phyloP scores from a whole-genome alignment of 345 rosid species.

The Heritiera littoralis region DNA sequence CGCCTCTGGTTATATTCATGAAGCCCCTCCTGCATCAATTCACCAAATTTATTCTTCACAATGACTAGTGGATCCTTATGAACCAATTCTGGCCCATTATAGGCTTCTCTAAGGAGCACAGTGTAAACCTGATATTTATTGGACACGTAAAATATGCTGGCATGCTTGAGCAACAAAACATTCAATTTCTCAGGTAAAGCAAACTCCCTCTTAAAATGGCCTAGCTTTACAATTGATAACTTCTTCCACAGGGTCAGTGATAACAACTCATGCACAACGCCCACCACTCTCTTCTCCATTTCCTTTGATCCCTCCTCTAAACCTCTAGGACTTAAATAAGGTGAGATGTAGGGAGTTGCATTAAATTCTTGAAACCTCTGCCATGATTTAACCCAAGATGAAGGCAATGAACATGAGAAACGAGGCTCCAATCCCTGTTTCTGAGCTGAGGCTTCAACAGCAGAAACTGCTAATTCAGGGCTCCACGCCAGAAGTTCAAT shows the following conservation, averaged over 20 bases:
- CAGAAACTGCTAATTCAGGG: constrained; percentile 66
- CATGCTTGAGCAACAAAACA: constrained; percentile 73
- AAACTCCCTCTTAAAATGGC: constrained; percentile 87
- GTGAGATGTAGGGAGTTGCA: constrained; percentile 71
- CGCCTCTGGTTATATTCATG: constrained; percentile 70
- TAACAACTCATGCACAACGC: constrained; percentile 77
- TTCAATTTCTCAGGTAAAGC: constrained; percentile 71
- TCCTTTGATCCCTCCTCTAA: constrained; percentile 61
- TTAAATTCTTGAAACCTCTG: constrained; percentile 79
- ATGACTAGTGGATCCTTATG: constrained; percentile 74
- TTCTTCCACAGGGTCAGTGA: constrained; percentile 86
- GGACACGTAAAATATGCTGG: constrained; percentile 78
- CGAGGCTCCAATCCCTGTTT: constrained; percentile 55
- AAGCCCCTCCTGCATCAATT: constrained; percentile 86
- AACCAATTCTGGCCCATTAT: constrained; percentile 68
- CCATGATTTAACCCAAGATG: constrained; percentile 72
- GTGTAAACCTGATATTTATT: constrained; percentile 84
- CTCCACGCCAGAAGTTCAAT: constrained; percentile 81
- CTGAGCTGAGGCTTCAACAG: constrained; percentile 62
- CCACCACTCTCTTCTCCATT: constrained; percentile 75
- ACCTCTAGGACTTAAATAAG: constrained; percentile 47
- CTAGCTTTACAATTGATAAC: constrained; percentile 69
- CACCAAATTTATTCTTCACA: constrained; percentile 87
- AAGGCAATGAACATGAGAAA: constrained; percentile 65
- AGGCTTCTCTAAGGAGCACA: constrained; percentile 83